Base-by-base conservation (phyloP, 163 green algal species). In the Coccomyxa subellipsoidea region DNA sequence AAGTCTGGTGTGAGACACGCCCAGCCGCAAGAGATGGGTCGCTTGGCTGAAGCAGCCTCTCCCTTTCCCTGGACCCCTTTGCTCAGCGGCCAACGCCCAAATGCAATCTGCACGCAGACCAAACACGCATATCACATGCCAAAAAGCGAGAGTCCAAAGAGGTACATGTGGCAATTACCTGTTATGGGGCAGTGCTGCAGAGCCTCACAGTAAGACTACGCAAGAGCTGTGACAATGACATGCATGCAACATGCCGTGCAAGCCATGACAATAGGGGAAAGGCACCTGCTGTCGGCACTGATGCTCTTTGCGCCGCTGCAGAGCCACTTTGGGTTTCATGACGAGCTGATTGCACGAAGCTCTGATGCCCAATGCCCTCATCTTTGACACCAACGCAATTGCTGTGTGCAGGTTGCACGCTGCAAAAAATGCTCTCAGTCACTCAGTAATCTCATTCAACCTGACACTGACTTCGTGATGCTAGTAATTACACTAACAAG, bases 391-490 rank as follows among this genome's bases (percentile, higher is more conserved):
- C 76, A 80, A 8, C 12, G 76, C 76, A 34, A 80, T 59, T 9
- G 76, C 76, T 66, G 76, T 80, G 76, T 80, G 76, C 38, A 80
- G 39, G 37, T 80, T 80, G 76, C 76, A 69, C 8, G 76, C 76
- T 80, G 76, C 76, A 80, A 23, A 34, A 8, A 18, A 32, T 76
- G 31, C n/a, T n/a, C n/a, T n/a, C n/a, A n/a, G n/a, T n/a, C n/a
- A n/a, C n/a, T n/a, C n/a, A n/a, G n/a, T n/a, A n/a, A n/a, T n/a
- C n/a, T n/a, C n/a, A n/a, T n/a, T n/a, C n/a, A n/a, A n/a, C n/a
- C n/a, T n/a, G n/a, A n/a, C n/a, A n/a, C n/a, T n/a, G n/a, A n/a
- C n/a, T 36, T 36, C 5, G 4, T 37, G 31, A 76, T 34, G 69
- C 25, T 39, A 34, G 69, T 23, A 0, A 6, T 59, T 18, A 59